Evolutionary conservation across 352 stramenopile species (phyloP).

Genomic region (Phytophthora gonapodyides): DNA sequence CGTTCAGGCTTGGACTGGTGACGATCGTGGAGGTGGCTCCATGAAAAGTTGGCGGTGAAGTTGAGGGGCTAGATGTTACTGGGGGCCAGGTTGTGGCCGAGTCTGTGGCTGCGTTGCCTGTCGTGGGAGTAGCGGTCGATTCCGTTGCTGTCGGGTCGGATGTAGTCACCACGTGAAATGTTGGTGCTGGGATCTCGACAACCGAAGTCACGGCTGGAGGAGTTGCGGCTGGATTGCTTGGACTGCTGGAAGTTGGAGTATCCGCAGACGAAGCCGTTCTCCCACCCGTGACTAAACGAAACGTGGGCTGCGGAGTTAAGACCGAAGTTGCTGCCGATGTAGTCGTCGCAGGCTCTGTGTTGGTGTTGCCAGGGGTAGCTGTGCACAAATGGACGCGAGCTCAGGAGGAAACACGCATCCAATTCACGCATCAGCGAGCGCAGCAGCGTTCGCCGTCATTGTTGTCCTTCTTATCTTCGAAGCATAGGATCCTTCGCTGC

Average conservation of each 20-base stretch:
- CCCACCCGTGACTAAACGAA: conserved; percentile 6
- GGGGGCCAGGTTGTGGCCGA: not conserved
- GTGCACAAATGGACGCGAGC: no score
- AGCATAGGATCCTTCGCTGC: no score
- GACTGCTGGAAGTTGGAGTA: no score
- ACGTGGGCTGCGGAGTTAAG: conserved; percentile 1
- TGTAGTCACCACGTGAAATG: conserved; percentile 1
- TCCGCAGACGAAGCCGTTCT: not conserved
- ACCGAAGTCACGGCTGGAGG: not conserved
- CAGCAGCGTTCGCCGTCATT: no score
- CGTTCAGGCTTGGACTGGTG: no score
- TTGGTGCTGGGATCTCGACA: not conserved
- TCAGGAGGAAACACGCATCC: no score
- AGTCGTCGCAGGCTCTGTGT: not conserved
- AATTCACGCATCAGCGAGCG: no score
- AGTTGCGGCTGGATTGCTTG: not conserved
- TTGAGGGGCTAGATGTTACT: not conserved
- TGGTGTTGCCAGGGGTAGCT: not conserved
- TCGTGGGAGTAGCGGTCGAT: not conserved
- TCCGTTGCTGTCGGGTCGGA: not conserved
- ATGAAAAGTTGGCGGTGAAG: not conserved
- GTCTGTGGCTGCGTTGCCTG: not conserved
- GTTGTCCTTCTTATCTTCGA: no score
- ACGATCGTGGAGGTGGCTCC: not conserved
- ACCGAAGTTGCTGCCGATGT: not conserved